Evolutionary conservation across 495 filamentous ascomycete genomes (phyloP).

Genomic region (Saxispiralis lemnorum): DNA sequence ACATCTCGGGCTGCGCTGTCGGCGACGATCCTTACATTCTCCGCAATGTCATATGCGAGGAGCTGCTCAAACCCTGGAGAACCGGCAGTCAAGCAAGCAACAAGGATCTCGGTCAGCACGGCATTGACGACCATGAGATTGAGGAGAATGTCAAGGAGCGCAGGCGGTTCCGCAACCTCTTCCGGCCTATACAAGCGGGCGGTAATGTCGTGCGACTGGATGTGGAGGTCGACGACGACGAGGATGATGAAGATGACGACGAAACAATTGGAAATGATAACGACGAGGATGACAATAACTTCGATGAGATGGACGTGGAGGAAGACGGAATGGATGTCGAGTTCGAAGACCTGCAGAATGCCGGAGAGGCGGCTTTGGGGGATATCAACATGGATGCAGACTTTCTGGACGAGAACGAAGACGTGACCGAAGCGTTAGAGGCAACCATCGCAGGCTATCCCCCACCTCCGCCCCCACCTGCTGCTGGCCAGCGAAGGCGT

Average conservation of each 20-base stretch:
- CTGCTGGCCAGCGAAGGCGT: conserved; percentile 23
- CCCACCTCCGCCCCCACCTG: conserved; percentile 47
- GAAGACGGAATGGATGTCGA: conserved; percentile 19
- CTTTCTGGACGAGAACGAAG: conserved; percentile 27
- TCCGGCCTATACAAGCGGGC: conserved; percentile 5
- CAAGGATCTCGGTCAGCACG: conserved; percentile 62
- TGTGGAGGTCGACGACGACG: conserved; percentile 27
- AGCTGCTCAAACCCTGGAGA: conserved; percentile 72
- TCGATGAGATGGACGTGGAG: conserved; percentile 18
- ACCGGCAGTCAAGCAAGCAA: conserved; percentile 74
- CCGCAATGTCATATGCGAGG: conserved; percentile 67
- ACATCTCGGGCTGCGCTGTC: conserved; percentile 80
- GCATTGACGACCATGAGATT: conserved; percentile 73
- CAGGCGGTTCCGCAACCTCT: conserved; percentile 2
- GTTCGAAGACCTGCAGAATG: conserved; percentile 21
- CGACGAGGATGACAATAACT: conserved; percentile 22
- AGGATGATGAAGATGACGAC: conserved; percentile 26
- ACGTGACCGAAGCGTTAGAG: conserved; percentile 39
- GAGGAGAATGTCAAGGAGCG: conserved; percentile 20
- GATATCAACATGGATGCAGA: conserved; percentile 40
- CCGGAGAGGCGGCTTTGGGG: conserved; percentile 26
- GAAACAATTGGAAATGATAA: conserved; percentile 28
- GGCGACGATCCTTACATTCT: conserved; percentile 65
- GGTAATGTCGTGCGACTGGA: conserved; percentile 17
- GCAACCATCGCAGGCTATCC: conserved; percentile 53